Evolutionary conservation across 2,329 filamentous ascomycete species (phyloP), one percentile per base, ranked within the genome.

Genomic region (Arthroderma sp.): DNA sequence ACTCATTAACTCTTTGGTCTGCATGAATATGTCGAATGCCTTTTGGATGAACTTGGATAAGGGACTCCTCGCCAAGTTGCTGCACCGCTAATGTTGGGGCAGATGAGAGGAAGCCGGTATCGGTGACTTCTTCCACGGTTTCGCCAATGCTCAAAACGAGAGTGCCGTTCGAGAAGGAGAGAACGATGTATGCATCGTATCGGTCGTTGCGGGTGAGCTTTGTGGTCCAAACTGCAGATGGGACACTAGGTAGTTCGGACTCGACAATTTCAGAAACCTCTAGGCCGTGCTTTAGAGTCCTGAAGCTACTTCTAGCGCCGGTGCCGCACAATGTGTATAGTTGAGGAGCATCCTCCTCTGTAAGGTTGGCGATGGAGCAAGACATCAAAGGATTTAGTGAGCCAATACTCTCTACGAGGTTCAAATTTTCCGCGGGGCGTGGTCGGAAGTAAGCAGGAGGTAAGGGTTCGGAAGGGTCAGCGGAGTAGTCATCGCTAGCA

Each of bases 181-280:
- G 79, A n/a, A 98, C 82, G 60, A 98, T 95, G 67, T 97, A 96
- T 0, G 89, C 86, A 71, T 98, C 91, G 62, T 85, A 95, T 64
- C 91, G 82, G 64, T 97, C 91, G 17, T 81, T 80, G 19, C 83
- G 82, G 38, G 83, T 86, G 51, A 95, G 76, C 70, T 95, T 96
- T 0, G 94, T 90, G 0, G 93, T 96, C 91, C 93, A 99, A 2
- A 98, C 91, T 1, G 88, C 87, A 0, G 86, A 88, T 2, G 91
- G 90, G n/a, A 88, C 84, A 66, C 88, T 87, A 8, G 90, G 91
- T 38, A 96, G 76, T 67, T 93, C 88, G 0, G 91, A 95, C 59
- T 93, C 89, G n/a, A 96, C 90, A 59, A 96, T 93, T 68, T 97
- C 91, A 38, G 90, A 88, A 2, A 97, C 91, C 65, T 95, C 87